Conservation (phyloP, 192 early-diverging fungal genomes). For the Phlyctochytrium planicorne region DNA sequence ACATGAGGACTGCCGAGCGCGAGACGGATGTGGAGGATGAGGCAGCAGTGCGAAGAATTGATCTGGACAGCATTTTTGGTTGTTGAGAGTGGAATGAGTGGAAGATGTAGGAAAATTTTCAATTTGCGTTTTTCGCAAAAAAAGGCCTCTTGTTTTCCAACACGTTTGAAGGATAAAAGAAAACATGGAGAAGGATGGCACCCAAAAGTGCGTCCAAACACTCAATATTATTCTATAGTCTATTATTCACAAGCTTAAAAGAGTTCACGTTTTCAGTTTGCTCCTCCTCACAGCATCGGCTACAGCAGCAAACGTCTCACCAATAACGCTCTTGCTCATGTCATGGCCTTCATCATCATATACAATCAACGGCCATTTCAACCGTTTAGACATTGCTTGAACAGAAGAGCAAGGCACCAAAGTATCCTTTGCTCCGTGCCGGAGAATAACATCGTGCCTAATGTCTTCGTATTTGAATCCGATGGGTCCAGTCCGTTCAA, state of each 20-base stretch:
- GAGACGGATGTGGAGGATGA: neutral
- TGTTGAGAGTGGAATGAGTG: neutral
- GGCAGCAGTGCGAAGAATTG: neutral
- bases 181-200: too few relatives aligned
- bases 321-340: neutral
- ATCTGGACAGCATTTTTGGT: constrained; percentile 27
- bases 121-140: too few relatives aligned
- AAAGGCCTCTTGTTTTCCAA: too few relatives aligned
- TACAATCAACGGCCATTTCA: neutral
- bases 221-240: too few relatives aligned
- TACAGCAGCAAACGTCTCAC: neutral
- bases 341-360: neutral
- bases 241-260: too few relatives aligned
- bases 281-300: too few relatives aligned
- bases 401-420: neutral
- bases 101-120: neutral
- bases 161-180: too few relatives aligned
- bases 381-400: neutral
- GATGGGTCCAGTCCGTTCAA: neutral
- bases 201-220: too few relatives aligned
- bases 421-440: neutral
- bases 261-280: too few relatives aligned
- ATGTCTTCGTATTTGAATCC: neutral
- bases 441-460: neutral
- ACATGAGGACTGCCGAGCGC: neutral